These are phyloP conservation scores for Suhomyces guaymorum DNA, from an alignment of 1,139 yeast genomes.

Conservation along the genomic window DNA sequence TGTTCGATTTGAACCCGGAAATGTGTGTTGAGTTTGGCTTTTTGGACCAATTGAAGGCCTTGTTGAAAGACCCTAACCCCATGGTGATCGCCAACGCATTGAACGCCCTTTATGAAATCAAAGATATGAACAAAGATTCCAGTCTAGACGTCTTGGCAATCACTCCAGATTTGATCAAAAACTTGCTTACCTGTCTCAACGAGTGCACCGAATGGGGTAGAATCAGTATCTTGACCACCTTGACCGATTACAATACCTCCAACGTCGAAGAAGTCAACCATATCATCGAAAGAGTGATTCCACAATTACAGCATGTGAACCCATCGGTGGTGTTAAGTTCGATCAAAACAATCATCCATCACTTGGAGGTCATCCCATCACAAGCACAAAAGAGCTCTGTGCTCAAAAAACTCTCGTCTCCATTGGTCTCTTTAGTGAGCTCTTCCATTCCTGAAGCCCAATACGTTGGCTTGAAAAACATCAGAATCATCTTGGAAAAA, in stretches of 20 bases:
- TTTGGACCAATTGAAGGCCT: conserved; percentile 62
- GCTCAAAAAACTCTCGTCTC: conserved; percentile 81
- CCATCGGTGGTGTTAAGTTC: conserved; percentile 92
- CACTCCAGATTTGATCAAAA: conserved; percentile 53
- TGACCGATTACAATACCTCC: conserved; percentile 65
- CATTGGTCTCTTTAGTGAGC: conserved; percentile 84
- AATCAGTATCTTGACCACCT: conserved; percentile 79
- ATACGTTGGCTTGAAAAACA: conserved; percentile 90
- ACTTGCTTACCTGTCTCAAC: conserved; percentile 77
- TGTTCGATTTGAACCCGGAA: conserved; percentile 81
- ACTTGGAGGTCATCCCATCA: conserved; percentile 52
- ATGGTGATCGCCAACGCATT: conserved; percentile 97
- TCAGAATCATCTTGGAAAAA: conserved; percentile 84
- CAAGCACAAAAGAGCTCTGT: conserved; percentile 39
- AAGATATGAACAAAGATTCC: conserved; percentile 59
- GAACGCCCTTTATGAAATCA: conserved; percentile 80
- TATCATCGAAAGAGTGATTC: conserved; percentile 86
- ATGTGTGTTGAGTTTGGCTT: conserved; percentile 89
- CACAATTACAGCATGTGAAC: conserved; percentile 96
- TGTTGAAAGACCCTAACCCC: conserved; percentile 87
- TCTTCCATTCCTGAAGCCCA: conserved; percentile 91
- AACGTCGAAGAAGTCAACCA: conserved; percentile 72
- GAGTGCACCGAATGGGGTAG: conserved; percentile 99
- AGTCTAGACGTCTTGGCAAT: conserved; percentile 41
- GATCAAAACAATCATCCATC: conserved; percentile 77